Evolutionary conservation across 2,329 filamentous ascomycete species (phyloP).

Genomic region (Trichoderma simmonsii): DNA sequence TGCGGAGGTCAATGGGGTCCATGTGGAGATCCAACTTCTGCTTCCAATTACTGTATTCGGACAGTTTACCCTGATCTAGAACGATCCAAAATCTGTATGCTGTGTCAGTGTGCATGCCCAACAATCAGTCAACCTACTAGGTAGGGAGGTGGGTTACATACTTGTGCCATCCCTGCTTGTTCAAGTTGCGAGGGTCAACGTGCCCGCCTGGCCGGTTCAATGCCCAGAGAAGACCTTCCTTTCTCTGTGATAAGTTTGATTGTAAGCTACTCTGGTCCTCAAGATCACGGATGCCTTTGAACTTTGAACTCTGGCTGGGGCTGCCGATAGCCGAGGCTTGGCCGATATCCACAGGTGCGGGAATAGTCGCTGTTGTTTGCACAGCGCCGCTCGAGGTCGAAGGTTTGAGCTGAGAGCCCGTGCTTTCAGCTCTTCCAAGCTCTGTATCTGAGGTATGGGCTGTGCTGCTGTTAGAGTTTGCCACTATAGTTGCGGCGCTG

Average conservation of each 20-base stretch:
- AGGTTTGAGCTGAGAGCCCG: constrained; percentile 62
- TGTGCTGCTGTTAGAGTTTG: constrained; percentile 43
- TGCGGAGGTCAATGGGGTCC: constrained; percentile 93
- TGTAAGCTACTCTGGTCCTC: constrained; percentile 73
- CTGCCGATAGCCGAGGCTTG: constrained; percentile 44
- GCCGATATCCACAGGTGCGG: constrained; percentile 40
- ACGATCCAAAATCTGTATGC: constrained; percentile 88
- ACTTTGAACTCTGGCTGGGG: constrained; percentile 57
- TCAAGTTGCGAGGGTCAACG: constrained; percentile 89
- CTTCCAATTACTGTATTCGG: constrained; percentile 99
- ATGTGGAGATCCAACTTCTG: constrained; percentile 94
- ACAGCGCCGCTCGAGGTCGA: constrained; percentile 46
- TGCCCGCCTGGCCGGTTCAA: constrained; percentile 89
- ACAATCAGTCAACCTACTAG: background rate
- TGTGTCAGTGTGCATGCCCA: constrained; percentile 20
- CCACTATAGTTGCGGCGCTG: constrained; percentile 32
- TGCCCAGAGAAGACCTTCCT: constrained; percentile 94
- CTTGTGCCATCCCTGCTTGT: constrained; percentile 99
- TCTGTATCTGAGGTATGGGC: constrained; percentile 62
- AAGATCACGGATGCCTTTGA: constrained; percentile 89
- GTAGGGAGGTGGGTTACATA: constrained; percentile 38
- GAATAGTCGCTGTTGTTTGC: constrained; percentile 26
- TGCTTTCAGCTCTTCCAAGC: constrained; percentile 64
- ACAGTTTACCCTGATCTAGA: constrained; percentile 90
- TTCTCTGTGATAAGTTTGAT: constrained; percentile 61